Percentiles rank a stretch among this genome's conserved stretches.
Evolutionary conservation across 179 eudicot species (phyloP).

Genomic region (Spinacia oleracea): DNA sequence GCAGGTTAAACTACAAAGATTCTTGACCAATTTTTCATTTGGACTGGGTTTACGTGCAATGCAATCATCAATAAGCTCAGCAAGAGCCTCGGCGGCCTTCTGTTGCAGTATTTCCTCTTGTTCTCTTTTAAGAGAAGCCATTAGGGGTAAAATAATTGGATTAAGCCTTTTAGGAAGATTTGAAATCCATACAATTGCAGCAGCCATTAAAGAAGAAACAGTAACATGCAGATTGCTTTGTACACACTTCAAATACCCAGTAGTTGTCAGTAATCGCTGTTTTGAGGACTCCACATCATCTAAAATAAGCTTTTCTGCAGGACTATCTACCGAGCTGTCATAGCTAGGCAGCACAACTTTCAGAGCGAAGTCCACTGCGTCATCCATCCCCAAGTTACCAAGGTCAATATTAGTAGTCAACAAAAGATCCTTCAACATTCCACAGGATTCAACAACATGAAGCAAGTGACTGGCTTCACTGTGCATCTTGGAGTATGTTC

Average conservation of each 20-base stretch:
- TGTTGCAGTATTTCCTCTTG: constrained; percentile 96
- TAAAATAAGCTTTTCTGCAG: constrained; percentile 39
- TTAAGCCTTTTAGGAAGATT: constrained; percentile 88
- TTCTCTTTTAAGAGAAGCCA: constrained; percentile 94
- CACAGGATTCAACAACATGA: constrained; percentile 59
- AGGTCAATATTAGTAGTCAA: constrained; percentile 40
- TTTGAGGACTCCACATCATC: constrained; percentile 79
- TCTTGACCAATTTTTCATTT: constrained; percentile 88
- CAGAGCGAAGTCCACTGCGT: constrained; percentile 79
- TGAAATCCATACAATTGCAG: constrained; percentile 93
- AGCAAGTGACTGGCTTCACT: constrained; percentile 79
- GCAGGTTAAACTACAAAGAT: constrained; percentile 81
- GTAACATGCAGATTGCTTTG: constrained; percentile 95
- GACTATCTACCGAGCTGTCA: constrained; percentile 46
- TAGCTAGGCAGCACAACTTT: constrained; percentile 43
- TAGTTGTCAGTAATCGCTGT: constrained; percentile 78
- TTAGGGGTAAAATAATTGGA: constrained; percentile 88
- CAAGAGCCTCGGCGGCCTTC: constrained; percentile 95
- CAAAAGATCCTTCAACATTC: constrained; percentile 46
- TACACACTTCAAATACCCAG: constrained; percentile 95
- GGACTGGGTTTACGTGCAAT: constrained; percentile 89
- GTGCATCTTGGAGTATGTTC: constrained; percentile 95
- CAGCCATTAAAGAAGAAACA: constrained; percentile 88
- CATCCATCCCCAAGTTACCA: constrained; percentile 71
- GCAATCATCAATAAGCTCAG: constrained; percentile 82